phyloP scores from a whole-genome alignment of 495 filamentous ascomycete species.

The Endocarpon pusillum region DNA sequence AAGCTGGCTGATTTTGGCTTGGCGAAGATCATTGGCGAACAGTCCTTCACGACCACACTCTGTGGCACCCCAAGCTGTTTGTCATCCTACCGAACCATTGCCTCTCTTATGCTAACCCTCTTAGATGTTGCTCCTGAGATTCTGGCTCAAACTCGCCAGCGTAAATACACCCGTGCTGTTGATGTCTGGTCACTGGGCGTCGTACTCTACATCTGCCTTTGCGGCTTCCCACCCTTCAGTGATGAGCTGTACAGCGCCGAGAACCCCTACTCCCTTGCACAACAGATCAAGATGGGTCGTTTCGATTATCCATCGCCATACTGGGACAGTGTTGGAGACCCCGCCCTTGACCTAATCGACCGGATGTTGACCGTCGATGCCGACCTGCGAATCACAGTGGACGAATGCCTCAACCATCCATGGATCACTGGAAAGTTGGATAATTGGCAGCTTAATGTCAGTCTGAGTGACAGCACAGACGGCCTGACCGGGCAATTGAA shows the following conservation, averaged over 20 bases:
- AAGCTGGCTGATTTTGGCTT: constrained; percentile 96
- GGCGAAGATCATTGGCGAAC: constrained; percentile 96
- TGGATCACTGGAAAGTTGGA: constrained; percentile 49
- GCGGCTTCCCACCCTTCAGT: constrained; percentile 92
- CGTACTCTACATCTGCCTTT: constrained; percentile 97
- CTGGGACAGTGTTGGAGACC: constrained; percentile 86
- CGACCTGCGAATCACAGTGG: constrained; percentile 67
- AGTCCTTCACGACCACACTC: constrained; percentile 93
- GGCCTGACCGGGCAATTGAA: constrained; percentile 70
- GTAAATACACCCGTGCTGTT: constrained; percentile 86
- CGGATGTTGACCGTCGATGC: constrained; percentile 82
- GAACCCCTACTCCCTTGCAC: constrained; percentile 71
- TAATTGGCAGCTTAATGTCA: no score
- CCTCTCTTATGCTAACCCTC: constrained; percentile 10
- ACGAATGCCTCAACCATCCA: constrained; percentile 79
- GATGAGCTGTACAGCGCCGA: constrained; percentile 69
- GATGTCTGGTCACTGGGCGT: constrained; percentile 97
- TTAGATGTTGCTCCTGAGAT: constrained; percentile 92
- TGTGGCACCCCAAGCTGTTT: constrained; percentile 86
- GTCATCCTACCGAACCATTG: constrained; percentile 10
- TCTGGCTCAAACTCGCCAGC: constrained; percentile 53
- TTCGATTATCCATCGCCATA: constrained; percentile 97
- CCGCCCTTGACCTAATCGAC: constrained; percentile 86
- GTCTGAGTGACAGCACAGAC: constrained; percentile 71
- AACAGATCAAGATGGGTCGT: constrained; percentile 74